Percentiles rank a stretch among this genome's conserved stretches.
Conservation (phyloP, 257 asterid species). For the Solanum sparsipilum region DNA sequence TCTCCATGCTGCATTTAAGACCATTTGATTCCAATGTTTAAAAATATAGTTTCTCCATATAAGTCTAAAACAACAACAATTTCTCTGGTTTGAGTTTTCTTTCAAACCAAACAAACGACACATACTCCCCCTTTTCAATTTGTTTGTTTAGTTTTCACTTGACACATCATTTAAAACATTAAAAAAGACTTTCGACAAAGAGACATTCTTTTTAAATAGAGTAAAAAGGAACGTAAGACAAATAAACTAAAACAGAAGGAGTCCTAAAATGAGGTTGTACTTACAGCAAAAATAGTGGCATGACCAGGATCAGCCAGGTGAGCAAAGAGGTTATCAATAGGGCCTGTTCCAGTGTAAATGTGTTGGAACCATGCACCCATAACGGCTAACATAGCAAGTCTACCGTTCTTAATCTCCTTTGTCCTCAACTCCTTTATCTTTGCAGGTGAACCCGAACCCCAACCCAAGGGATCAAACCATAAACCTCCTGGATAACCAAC, state of each 20-base stretch:
- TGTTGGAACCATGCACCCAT: constrained; percentile 99
- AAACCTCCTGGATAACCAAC: constrained; percentile 95
- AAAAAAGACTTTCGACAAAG: too few species aligned
- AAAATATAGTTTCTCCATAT: background rate
- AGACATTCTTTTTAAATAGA: too few species aligned
- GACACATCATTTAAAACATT: too few species aligned
- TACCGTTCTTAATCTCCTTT: constrained; percentile 94
- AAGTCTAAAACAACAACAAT: background rate
- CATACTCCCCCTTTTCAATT: background rate
- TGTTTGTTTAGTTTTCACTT: background rate
- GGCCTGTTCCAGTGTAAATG: constrained; percentile 92
- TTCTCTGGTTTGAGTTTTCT: background rate
- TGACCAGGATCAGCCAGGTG: constrained; percentile 99
- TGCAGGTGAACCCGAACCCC: constrained; percentile 74
- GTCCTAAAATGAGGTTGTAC: constrained; percentile 9
- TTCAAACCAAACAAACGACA: background rate
- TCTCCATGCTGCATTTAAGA: background rate
- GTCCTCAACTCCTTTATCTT: constrained; percentile 84
- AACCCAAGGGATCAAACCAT: constrained; percentile 97
- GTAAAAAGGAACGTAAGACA: background rate
- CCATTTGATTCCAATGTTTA: background rate
- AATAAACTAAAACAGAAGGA: background rate
- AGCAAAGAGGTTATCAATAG: constrained; percentile 92
- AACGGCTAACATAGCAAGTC: constrained; percentile 94
- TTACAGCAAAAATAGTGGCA: constrained; percentile 85